Conservation (phyloP, 2,329 filamentous ascomycete species). For the Aspergillus bombycis region DNA sequence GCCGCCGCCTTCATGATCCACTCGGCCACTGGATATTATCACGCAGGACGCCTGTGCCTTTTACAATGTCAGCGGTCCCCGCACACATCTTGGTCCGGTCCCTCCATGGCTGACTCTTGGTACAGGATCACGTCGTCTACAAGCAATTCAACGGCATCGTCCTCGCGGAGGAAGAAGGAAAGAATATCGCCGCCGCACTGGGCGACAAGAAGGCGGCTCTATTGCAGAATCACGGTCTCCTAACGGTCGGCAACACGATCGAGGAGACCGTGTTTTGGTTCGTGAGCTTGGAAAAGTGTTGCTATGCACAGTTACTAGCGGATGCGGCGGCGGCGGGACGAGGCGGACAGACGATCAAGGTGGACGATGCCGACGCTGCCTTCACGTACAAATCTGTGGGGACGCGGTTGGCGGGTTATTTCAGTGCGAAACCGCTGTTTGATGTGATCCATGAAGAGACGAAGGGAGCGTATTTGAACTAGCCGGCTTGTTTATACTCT, state of each 20-base stretch:
- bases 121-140: constrained; percentile 55
- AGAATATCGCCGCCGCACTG: constrained; percentile 53
- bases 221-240: constrained; percentile 57
- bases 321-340: constrained; percentile 59
- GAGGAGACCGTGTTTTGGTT: constrained; percentile 59
- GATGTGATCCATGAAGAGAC: constrained; percentile 68
- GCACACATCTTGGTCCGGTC: background rate
- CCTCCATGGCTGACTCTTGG: too few relatives aligned
- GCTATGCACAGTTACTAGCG: constrained; percentile 56
- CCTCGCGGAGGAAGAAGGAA: constrained; percentile 56
- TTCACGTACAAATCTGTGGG: constrained; percentile 71
- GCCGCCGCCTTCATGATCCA: constrained; percentile 57
- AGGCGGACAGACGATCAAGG: constrained; percentile 67
- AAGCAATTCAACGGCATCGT: constrained; percentile 58
- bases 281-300: constrained; percentile 57
- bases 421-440: constrained; percentile 72
- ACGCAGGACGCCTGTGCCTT: constrained; percentile 52
- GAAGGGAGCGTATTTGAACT: constrained; percentile 55
- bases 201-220: constrained; percentile 56
- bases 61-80: constrained; percentile 37
- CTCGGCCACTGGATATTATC: constrained; percentile 49
- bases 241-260: constrained; percentile 54
- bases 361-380: constrained; percentile 67
- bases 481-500: background rate
- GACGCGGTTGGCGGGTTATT: constrained; percentile 65